A percentile compares a stretch with the other conserved stretches of the same genome.
Conservation (phyloP, 495 filamentous ascomycete species). For the Durotheca rogersii region DNA sequence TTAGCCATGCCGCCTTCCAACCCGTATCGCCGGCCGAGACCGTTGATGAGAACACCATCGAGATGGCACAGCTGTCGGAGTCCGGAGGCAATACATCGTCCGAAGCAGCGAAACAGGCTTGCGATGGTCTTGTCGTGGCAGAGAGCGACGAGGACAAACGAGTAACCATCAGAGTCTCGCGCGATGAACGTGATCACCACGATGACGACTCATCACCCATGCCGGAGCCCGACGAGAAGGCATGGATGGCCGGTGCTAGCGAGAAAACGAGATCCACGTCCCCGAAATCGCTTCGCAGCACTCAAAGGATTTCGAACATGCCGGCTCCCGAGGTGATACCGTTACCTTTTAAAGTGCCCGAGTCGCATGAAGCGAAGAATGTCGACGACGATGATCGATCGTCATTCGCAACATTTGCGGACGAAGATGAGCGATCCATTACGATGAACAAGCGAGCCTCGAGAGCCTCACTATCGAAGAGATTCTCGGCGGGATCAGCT, state of each 20-base stretch:
- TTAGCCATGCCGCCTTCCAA: constrained; percentile 24
- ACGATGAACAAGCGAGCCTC: constrained; percentile 30
- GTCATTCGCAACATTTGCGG: constrained; percentile 63
- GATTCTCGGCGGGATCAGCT: constrained; percentile 49
- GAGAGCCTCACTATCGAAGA: constrained; percentile 39
- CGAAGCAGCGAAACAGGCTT: constrained; percentile 31
- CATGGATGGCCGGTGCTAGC: constrained; percentile 35
- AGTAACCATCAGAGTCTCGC: constrained; percentile 43
- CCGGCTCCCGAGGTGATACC: constrained; percentile 51
- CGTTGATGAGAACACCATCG: constrained; percentile 33
- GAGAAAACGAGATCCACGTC: constrained; percentile 30
- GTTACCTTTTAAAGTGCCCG: constrained; percentile 61
- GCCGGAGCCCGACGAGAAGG: constrained; percentile 38
- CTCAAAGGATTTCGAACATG: constrained; percentile 15
- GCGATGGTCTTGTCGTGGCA: constrained; percentile 35
- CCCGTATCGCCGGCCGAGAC: constrained; percentile 29
- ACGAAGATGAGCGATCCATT: constrained; percentile 43
- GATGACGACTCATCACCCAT: constrained; percentile 25
- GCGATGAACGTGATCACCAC: constrained; percentile 37
- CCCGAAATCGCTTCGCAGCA: constrained; percentile 9
- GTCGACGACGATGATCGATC: constrained; percentile 53
- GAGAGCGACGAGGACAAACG: constrained; percentile 34
- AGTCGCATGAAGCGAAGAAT: constrained; percentile 31
- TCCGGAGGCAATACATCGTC: constrained; percentile 24
- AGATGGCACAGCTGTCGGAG: constrained; percentile 37